phyloP scores from a whole-genome alignment of 176 grass and related monocot species.

The bread wheat (Triticum aestivum) region IWGSC_CS_RefSeq_v2.1 NC_057800.1:720480493-720480992 shows the following conservation, averaged over 20 bases:
- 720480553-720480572: not conserved
- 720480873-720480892: too few species aligned
- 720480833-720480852: too few species aligned
- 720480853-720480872: too few species aligned
- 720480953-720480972: too few species aligned
- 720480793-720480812: not conserved
- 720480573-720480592: not conserved
- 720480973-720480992: too few species aligned
- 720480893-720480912: too few species aligned
- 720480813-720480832: too few species aligned
- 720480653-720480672: not conserved
- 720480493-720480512: not conserved
- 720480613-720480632: not conserved
- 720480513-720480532: not conserved
- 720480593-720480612: not conserved
- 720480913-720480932: too few species aligned
- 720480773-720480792: not conserved
- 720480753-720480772: not conserved
- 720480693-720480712: not conserved
- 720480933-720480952: too few species aligned
- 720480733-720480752: not conserved
- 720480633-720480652: not conserved
- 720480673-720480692: not conserved
- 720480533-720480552: not conserved
- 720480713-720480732: not conserved